A percentile compares a stretch with the other conserved stretches of the same genome.
Evolutionary conservation across 2,329 filamentous ascomycete species (phyloP).

Genomic region (Dendryphion nanum): DNA sequence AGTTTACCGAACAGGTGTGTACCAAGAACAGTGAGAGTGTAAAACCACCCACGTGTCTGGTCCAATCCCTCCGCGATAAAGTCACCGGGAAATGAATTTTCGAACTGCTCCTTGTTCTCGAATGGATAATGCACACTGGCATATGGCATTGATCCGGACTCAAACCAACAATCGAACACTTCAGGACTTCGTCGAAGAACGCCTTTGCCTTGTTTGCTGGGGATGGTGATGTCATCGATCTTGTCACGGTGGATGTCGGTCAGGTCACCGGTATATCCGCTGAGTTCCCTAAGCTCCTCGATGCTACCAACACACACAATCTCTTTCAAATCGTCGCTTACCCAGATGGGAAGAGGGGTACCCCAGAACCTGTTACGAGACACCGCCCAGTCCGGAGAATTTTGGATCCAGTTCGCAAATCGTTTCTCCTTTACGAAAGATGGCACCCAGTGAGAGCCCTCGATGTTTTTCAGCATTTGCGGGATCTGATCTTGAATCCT

Average conservation of each 20-base stretch:
- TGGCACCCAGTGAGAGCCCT: conserved; percentile 89
- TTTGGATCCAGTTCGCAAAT: conserved; percentile 87
- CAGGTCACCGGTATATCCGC: conserved; percentile 80
- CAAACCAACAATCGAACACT: conserved; percentile 97
- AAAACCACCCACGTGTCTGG: conserved; percentile 96
- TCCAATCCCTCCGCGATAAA: conserved; percentile 94
- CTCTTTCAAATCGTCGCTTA: conserved; percentile 85
- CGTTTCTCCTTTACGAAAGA: conserved; percentile 86
- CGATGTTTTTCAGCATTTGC: conserved; percentile 86
- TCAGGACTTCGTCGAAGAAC: conserved; percentile 77
- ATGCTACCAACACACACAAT: conserved; percentile 83
- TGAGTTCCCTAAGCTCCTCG: conserved; percentile 78
- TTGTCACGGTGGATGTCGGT: conserved; percentile 89
- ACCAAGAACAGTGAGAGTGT: conserved; percentile 84
- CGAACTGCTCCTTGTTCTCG: conserved; percentile 78
- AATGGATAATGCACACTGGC: conserved; percentile 90
- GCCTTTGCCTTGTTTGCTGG: conserved; percentile 83
- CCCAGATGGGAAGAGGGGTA: conserved; percentile 88
- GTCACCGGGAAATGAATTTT: conserved; percentile 81
- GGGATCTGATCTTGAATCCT: conserved; percentile 81
- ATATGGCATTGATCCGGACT: conserved; percentile 95
- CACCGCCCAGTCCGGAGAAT: conserved; percentile 93
- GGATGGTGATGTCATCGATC: conserved; percentile 91
- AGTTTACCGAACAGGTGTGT: conserved; percentile 82
- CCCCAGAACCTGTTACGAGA: conserved; percentile 95